Conservation (phyloP, 805 yeast genomes). For the Saccharomyces jurei region DNA sequence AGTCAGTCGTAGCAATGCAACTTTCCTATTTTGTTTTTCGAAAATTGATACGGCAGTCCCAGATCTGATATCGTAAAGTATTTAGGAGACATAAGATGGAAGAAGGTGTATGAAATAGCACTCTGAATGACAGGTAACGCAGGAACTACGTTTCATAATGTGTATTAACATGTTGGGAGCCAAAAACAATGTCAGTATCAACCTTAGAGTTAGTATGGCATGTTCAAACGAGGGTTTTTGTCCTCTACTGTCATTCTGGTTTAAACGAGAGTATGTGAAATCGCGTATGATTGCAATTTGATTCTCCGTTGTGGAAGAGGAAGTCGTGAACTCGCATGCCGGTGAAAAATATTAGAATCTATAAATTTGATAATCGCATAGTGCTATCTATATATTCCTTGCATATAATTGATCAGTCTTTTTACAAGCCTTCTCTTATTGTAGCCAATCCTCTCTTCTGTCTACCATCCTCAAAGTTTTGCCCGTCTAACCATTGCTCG, state of each 20-base stretch:
- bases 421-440: not conserved
- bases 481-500: slow-evolving; percentile 18
- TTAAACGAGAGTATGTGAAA: not conserved
- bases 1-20: not conserved
- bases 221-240: not conserved
- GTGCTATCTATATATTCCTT: not conserved
- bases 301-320: not conserved
- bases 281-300: not conserved
- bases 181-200: not conserved
- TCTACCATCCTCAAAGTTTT: not conserved
- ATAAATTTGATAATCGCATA: not conserved
- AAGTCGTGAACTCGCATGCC: not conserved
- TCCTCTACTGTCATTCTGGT: not conserved
- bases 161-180: not conserved
- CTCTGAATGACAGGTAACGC: not conserved
- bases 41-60: not conserved
- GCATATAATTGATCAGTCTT: not conserved
- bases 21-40: not conserved
- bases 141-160: not conserved
- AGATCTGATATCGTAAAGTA: not conserved
- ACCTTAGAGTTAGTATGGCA: not conserved
- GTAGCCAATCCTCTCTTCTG: not conserved
- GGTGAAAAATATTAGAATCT: not conserved
- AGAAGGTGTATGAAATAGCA: not conserved
- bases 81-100: not conserved